phyloP scores from a whole-genome alignment of 495 filamentous ascomycete species.

The Viridothelium virens region DNA sequence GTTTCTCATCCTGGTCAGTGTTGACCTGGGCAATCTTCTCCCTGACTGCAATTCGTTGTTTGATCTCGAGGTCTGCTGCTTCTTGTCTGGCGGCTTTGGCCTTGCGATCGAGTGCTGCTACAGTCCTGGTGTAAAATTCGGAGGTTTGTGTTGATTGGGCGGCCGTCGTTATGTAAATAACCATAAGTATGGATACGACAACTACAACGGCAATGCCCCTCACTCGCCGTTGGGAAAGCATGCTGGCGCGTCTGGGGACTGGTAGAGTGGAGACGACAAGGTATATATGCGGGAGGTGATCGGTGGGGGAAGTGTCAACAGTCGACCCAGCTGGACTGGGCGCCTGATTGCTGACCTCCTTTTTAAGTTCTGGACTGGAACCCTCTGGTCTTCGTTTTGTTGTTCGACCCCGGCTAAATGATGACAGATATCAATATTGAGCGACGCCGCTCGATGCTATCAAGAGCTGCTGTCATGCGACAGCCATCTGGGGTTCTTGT shows the following conservation, averaged over 20 bases:
- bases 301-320: neutral
- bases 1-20: neutral
- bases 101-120: constrained; percentile 40
- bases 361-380: too few relatives aligned
- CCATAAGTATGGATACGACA: constrained; percentile 48
- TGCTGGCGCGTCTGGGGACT: constrained; percentile 32
- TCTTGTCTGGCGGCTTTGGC: constrained; percentile 23
- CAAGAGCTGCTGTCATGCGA: neutral
- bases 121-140: constrained; percentile 52
- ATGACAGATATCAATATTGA: neutral
- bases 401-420: neutral
- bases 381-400: too few relatives aligned
- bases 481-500: neutral
- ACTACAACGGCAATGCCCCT: constrained; percentile 51
- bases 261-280: neutral
- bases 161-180: constrained; percentile 52
- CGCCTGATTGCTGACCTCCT: neutral
- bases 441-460: neutral
- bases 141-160: constrained; percentile 36
- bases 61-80: constrained; percentile 34
- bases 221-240: constrained; percentile 66
- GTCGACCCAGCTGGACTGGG: neutral
- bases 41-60: constrained; percentile 21
- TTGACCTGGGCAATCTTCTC: neutral
- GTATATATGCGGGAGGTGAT: neutral